These are phyloP conservation scores for Lophiostoma macrostomum DNA, from an alignment of 495 filamentous ascomycete genomes.

Conservation along the genomic window DNA sequence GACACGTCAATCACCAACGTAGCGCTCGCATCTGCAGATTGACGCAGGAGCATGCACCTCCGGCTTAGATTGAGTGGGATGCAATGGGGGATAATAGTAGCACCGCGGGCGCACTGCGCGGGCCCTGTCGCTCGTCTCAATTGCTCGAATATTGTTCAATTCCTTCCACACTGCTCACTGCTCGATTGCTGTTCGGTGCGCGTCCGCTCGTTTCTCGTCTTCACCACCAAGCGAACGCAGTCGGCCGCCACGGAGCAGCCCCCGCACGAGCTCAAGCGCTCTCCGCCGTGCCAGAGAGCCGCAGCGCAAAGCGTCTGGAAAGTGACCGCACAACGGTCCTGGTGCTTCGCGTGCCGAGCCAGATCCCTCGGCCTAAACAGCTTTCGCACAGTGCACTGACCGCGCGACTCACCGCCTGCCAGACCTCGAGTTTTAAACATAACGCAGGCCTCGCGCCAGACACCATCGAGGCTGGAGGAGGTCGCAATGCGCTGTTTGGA, in stretches of 20 bases:
- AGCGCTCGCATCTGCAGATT: slow-evolving; percentile 31
- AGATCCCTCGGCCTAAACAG: slow-evolving; percentile 30
- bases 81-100: slow-evolving; percentile 34
- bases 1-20: slow-evolving; percentile 27
- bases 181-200: slow-evolving; percentile 15
- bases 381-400: slow-evolving; percentile 31
- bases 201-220: slow-evolving; percentile 19
- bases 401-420: slow-evolving; percentile 32
- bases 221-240: slow-evolving; percentile 18
- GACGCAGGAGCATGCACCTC: slow-evolving; percentile 33
- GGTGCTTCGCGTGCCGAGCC: slow-evolving; percentile 32
- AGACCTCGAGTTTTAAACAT: slow-evolving; percentile 31
- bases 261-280: slow-evolving; percentile 11
- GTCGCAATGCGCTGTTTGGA: slow-evolving; percentile 36
- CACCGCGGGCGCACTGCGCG: slow-evolving; percentile 16
- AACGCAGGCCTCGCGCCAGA: slow-evolving; percentile 10
- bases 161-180: slow-evolving; percentile 13
- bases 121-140: slow-evolving; percentile 18
- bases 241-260: not conserved
- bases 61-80: slow-evolving; percentile 21
- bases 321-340: no score
- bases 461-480: slow-evolving; percentile 25
- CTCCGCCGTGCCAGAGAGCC: slow-evolving; percentile 5
- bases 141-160: slow-evolving; percentile 10
- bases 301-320: no score